These are phyloP conservation scores for Leccinum imitatum DNA, from an alignment of 768 basidiomycete genomes.

Conservation along the genomic window DNA sequence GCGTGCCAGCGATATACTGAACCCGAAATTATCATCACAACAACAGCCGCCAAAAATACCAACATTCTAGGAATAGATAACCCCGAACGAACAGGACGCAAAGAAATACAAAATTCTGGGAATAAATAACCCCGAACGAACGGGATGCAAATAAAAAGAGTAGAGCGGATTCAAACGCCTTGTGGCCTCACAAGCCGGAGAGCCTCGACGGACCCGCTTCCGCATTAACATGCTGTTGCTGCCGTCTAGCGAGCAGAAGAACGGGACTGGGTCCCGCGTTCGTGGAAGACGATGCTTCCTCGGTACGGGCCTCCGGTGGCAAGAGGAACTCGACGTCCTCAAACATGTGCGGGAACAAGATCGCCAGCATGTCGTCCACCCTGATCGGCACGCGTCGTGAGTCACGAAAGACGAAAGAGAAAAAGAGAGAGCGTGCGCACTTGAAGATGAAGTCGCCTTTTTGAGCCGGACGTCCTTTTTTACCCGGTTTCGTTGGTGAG, in stretches of 20 bases:
- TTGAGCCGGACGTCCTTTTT: constrained; percentile 39
- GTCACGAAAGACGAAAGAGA: neutral
- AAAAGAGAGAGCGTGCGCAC: constrained; percentile 36
- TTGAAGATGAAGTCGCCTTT: constrained; percentile 84
- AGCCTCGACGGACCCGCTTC: constrained; percentile 51
- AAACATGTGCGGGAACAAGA: constrained; percentile 79
- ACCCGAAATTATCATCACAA: neutral
- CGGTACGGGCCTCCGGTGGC: constrained; percentile 35
- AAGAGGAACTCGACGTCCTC: constrained; percentile 71
- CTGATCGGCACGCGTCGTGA: constrained; percentile 31
- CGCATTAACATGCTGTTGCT: constrained; percentile 36
- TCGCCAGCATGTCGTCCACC: constrained; percentile 77
- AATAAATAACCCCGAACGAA: neutral
- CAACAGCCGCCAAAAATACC: neutral
- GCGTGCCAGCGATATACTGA: neutral
- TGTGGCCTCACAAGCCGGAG: constrained; percentile 9
- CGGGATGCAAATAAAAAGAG: neutral
- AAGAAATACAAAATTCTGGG: neutral
- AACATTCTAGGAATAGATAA: neutral
- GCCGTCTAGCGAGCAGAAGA: constrained; percentile 12
- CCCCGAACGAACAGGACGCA: neutral
- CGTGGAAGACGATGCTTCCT: constrained; percentile 10
- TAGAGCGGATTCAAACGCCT: neutral
- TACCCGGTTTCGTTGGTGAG: constrained; percentile 44
- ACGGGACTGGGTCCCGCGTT: neutral